Conservation (phyloP, 2,329 filamentous ascomycete genomes). For the Talaromyces sp. region DNA sequence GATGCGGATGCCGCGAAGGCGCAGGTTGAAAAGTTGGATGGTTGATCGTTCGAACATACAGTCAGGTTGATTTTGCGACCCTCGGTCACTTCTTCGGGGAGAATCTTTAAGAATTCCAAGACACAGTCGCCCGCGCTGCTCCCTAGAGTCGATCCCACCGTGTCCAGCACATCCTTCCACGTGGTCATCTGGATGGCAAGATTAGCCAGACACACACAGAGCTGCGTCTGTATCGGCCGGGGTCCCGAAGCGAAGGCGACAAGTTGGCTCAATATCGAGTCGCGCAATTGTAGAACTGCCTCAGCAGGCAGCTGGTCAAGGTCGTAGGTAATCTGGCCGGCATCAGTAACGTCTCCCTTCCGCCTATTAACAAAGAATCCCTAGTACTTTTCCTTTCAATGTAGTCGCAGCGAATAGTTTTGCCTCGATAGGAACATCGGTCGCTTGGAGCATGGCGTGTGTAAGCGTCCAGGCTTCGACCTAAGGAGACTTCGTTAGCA, state of each 20-base stretch:
- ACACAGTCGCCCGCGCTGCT: conserved; percentile 72
- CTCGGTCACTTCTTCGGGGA: conserved; percentile 98
- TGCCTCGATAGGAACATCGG: conserved; percentile 69
- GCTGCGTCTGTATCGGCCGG: conserved; percentile 77
- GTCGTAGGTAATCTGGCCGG: conserved; percentile 83
- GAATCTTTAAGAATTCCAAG: conserved; percentile 90
- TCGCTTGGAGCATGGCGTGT: conserved; percentile 76
- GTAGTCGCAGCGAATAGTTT: conserved; percentile 96
- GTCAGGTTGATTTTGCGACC: conserved; percentile 98
- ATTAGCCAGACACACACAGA: conserved; percentile 91
- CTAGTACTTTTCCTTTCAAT: conserved; percentile 86
- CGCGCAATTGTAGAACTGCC: conserved; percentile 70
- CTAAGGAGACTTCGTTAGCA: conserved; percentile 40
- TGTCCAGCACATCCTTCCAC: conserved; percentile 87
- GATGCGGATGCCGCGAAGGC: conserved; percentile 27
- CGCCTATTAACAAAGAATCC: neutral
- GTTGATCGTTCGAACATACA: conserved; percentile 68
- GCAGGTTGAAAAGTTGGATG: conserved; percentile 39
- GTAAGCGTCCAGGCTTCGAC: conserved; percentile 86
- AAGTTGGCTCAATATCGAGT: conserved; percentile 75
- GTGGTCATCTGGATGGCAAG: conserved; percentile 92
- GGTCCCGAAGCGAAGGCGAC: conserved; percentile 76
- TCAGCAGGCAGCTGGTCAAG: conserved; percentile 76
- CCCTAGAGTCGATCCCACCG: conserved; percentile 70
- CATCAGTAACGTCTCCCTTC: conserved; percentile 18